Base-by-base conservation (phyloP, 768 basidiomycete species). In the Melanogaster broomeanus region DNA sequence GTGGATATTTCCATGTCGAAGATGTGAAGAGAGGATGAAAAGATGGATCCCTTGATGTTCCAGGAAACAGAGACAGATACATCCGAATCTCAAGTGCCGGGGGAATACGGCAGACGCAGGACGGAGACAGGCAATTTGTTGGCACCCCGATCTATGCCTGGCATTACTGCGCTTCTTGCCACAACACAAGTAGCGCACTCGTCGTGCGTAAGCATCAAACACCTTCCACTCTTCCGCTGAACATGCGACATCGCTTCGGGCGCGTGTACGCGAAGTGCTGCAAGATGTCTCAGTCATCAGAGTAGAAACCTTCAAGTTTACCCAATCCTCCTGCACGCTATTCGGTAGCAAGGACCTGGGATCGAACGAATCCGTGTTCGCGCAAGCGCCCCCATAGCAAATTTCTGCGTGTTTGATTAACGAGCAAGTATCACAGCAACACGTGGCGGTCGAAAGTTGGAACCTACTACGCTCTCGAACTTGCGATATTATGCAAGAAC, bases 141-240 rank as follows among this genome's bases (percentile, higher is more conserved):
- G 60, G 45, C 57, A 61, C 37, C 58, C 19, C 42, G 60, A 56
- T 19, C 49, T 43, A 27, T 57, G 54, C 33, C 56, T 49, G 13
- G 46, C 47, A 19, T 41, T 22, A 3, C n/a, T n/a, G n/a, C n/a
- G n/a, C n/a, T n/a, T n/a, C n/a, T 28, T 41, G 12, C 35, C 16
- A 27, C 59, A 51, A 5, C 45, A 18, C 24, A 61, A 35, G 3
- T 25, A 44, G 25, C 51, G 60, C 19, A 61, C 59, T 24, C 59
- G 59, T 43, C 45, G 42, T 6, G 60, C n/a, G 25, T 61, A 58
- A 25, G 31, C 19, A 18, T 61, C 60, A 34, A 61, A 61, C 6
- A 37, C 22, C 11, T 24, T 39, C 59, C 59, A 61, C 11, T 58
- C 56, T 10, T 48, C 40, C 4, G 34, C 37, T 22, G 60, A 45